A percentile compares a stretch with the other conserved stretches of the same genome.
Conservation (phyloP, 176 grass and related monocot genomes). For the Hordeum marinum region DNA sequence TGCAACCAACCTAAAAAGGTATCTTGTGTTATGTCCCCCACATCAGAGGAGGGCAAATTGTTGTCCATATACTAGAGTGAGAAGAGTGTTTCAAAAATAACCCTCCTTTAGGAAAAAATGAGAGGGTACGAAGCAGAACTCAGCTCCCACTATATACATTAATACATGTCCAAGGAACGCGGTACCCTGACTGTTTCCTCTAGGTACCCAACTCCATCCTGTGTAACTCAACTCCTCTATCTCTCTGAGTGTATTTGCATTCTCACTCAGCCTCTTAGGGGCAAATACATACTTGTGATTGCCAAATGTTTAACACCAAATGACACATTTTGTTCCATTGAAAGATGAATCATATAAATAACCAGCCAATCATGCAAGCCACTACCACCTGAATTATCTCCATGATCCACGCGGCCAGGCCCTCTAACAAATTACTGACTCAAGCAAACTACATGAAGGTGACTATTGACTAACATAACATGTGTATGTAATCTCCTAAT, state of each 20-base stretch:
- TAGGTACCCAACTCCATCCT: not conserved
- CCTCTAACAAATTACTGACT: not conserved
- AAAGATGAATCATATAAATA: conserved; percentile 2
- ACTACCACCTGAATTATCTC: not conserved
- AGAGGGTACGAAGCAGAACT: not conserved
- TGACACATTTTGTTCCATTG: not conserved
- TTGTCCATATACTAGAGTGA: not conserved
- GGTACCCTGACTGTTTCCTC: not conserved
- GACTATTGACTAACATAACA: not conserved
- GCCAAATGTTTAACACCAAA: not conserved
- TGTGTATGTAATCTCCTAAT: not conserved
- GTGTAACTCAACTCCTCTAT: not conserved
- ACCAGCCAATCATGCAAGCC: not conserved
- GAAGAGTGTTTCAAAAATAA: not conserved
- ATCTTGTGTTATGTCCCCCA: not conserved
- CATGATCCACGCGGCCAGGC: not conserved
- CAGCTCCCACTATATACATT: not conserved
- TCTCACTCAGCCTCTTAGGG: not conserved
- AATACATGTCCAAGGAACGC: not conserved
- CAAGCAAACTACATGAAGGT: not conserved
- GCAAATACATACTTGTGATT: not conserved
- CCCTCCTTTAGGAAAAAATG: not conserved
- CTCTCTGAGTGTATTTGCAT: not conserved
- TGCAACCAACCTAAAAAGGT: conserved; percentile 3
- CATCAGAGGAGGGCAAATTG: not conserved